Base-by-base conservation (phyloP, 2,329 filamentous ascomycete genomes). In the Phialophora macrospora region DNA sequence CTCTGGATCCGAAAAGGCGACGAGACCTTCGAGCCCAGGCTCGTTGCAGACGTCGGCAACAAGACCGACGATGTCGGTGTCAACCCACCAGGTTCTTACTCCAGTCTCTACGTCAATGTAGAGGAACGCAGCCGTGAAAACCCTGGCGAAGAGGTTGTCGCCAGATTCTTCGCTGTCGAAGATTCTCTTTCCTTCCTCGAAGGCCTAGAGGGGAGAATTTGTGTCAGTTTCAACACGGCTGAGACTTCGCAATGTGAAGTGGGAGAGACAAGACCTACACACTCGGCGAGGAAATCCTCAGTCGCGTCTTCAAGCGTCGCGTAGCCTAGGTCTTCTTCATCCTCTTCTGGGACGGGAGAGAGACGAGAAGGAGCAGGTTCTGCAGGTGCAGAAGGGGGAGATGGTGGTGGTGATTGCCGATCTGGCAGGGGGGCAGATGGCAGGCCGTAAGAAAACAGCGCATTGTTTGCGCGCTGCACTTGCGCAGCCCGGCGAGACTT, bases 381-480 rank as follows among this genome's bases (percentile, higher is more conserved):
- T 8, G 54, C 14, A 12, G 24, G 2, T n/a, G 24, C 22, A 17
- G 30, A 5, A 22, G 57, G 11, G 5, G 52, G 11, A 14, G 26
- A 9, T 11, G 55, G 61, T 34, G 38, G 32, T 49, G 63, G 48
- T 24, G 57, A 28, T 26, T 58, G 14, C 24, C n/a, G 44, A 12
- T 51, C 22, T 28, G 63, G 41, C 8, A 24, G 20, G 20, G 46
- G 22, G 22, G 14, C 38, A 44, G 38, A 41, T 52, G 46, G 14
- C 44, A 38, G 57, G 51, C 26, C 41, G 41, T 26, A 65, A 68
- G 60, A 44, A n/a, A 44, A 44, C 38, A 68, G 64, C 9, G 62
- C 51, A 17, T 57, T 17, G 17, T 62, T 68, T 14, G 32, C 34
- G 11, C 44, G 55, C 14, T 62, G 17, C 17, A 48, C 62, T n/a